These are phyloP conservation scores for Colletotrichum scovillei DNA, from an alignment of 2,329 filamentous ascomycete genomes.

Conservation along the genomic window DNA sequence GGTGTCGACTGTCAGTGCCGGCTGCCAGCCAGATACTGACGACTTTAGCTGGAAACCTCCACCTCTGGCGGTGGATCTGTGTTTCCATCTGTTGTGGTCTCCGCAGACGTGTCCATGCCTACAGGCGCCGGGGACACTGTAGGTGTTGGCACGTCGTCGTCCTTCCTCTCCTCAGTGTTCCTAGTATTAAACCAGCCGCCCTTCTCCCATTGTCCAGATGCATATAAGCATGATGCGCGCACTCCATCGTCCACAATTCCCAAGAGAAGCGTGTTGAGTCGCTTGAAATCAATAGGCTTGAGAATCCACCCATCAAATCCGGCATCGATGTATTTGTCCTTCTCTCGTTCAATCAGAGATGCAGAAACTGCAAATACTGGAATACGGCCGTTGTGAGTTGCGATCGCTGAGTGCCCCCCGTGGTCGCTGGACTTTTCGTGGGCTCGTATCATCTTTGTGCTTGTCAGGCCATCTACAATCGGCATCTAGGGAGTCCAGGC, in stretches of 20 bases:
- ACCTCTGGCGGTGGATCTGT: background rate
- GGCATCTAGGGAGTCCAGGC: constrained; percentile 74
- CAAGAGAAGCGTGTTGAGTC: constrained; percentile 74
- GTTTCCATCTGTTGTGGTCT: background rate
- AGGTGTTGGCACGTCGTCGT: background rate
- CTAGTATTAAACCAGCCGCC: constrained; percentile 80
- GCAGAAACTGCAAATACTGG: constrained; percentile 91
- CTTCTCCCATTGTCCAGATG: constrained; percentile 80
- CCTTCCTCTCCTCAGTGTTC: constrained; percentile 14
- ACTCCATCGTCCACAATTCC: constrained; percentile 74
- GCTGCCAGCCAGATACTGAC: background rate
- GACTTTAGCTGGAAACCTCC: background rate
- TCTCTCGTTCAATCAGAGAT: constrained; percentile 78
- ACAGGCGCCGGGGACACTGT: background rate
- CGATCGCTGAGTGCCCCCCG: constrained; percentile 66
- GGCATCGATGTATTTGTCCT: constrained; percentile 75
- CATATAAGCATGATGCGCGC: constrained; percentile 74
- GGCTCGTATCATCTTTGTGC: constrained; percentile 85
- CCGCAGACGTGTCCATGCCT: background rate
- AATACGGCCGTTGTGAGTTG: constrained; percentile 71
- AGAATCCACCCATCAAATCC: constrained; percentile 94
- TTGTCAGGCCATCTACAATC: constrained; percentile 85
- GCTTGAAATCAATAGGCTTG: constrained; percentile 86
- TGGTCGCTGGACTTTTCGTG: constrained; percentile 68
- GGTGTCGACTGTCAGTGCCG: no score